These are phyloP conservation scores for Microcos paniculata DNA, from an alignment of 345 rosid genomes.

Conservation along the genomic window DNA sequence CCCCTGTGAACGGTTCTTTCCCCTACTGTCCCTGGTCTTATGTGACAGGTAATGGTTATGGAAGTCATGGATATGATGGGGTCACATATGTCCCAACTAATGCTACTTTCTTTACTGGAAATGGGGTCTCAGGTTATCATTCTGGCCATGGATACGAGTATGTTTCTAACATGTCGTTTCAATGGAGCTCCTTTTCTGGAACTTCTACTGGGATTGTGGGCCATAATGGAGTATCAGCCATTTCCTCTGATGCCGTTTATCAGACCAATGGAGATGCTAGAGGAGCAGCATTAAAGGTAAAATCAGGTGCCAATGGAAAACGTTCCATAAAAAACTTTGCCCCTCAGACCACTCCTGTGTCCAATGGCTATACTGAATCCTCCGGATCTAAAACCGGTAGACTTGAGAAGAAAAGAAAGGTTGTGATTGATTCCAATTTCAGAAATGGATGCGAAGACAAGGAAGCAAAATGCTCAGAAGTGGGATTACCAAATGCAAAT, in stretches of 20 bases:
- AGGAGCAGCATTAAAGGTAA: conserved; percentile 41
- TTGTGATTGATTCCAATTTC: conserved; percentile 41
- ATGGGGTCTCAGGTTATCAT: conserved; percentile 65
- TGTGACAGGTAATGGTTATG: conserved; percentile 47
- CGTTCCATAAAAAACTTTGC: conserved; percentile 36
- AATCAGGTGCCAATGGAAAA: conserved; percentile 49
- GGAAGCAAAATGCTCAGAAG: conserved; percentile 42
- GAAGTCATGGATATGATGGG: conserved; percentile 68
- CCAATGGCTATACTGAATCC: conserved; percentile 33
- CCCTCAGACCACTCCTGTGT: conserved; percentile 27
- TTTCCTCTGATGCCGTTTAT: conserved; percentile 49
- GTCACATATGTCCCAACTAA: conserved; percentile 70
- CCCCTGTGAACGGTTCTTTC: conserved; percentile 71
- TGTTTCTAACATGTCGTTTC: conserved; percentile 66
- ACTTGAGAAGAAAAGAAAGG: conserved; percentile 81
- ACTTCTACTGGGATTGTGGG: conserved; percentile 54
- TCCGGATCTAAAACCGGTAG: conserved; percentile 42
- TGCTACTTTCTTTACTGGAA: conserved; percentile 52
- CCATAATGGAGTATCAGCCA: conserved; percentile 52
- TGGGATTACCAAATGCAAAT: conserved; percentile 34
- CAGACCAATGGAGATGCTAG: conserved; percentile 52
- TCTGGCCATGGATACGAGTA: conserved; percentile 79
- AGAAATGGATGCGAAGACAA: conserved; percentile 59
- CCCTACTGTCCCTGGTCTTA: conserved; percentile 61
- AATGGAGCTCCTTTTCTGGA: conserved; percentile 66